Evolutionary conservation across 768 basidiomycete species (phyloP).

Genomic region (Clitopilus passeckerianus): DNA sequence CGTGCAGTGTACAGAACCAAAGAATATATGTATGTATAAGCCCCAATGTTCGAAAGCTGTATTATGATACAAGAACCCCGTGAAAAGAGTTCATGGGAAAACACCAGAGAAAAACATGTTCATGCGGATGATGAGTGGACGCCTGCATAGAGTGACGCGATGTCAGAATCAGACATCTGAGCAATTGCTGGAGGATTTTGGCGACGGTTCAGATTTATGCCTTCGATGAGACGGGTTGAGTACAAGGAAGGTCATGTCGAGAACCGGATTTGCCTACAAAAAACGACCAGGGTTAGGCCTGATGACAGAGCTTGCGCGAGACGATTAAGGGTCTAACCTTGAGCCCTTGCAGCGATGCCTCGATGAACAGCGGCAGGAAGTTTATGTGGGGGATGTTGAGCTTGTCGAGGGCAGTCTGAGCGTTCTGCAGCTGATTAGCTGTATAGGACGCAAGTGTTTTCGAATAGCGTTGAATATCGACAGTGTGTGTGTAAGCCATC

Average conservation of each 20-base stretch:
- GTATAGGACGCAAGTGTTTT: constrained; percentile 46
- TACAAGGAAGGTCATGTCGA: not conserved
- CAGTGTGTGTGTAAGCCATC: constrained; percentile 14
- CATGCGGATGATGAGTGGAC: not conserved
- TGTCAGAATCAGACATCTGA: not conserved
- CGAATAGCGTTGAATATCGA: constrained; percentile 34
- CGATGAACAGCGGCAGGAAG: constrained; percentile 24
- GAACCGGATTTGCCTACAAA: not conserved
- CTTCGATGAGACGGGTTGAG: not conserved
- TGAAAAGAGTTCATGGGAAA: not conserved
- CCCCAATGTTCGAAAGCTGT: not conserved
- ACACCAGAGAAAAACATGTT: not conserved
- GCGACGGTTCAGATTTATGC: not conserved
- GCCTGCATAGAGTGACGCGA: not conserved
- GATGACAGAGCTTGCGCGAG: not conserved
- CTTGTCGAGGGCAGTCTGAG: constrained; percentile 25
- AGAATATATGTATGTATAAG: not conserved
- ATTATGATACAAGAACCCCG: not conserved
- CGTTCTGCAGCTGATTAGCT: constrained; percentile 37
- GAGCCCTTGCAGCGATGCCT: not conserved
- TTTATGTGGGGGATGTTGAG: constrained; percentile 28
- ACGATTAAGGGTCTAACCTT: constrained; percentile 1
- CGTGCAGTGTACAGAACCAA: not conserved
- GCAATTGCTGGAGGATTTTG: not conserved
- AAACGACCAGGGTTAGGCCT: not conserved